Percentiles rank a stretch among this genome's conserved stretches.
Evolutionary conservation across 345 rosid species (phyloP).

Genomic region (Odontarrhena argentea): DNA sequence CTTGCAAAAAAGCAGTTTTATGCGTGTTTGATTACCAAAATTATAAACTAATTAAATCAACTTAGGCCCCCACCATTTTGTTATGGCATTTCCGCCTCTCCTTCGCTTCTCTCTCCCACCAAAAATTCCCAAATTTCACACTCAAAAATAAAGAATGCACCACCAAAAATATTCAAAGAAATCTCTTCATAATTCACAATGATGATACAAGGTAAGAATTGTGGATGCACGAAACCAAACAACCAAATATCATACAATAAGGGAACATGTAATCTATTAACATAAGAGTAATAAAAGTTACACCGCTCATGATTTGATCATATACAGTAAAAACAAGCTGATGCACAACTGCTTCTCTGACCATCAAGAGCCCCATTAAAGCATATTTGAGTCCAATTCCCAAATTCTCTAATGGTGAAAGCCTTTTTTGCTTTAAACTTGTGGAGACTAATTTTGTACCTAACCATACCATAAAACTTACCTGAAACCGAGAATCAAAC

Average conservation of each 20-base stretch:
- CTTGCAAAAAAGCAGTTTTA: too few species aligned
- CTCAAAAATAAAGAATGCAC: background rate
- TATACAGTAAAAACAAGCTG: slow-evolving; percentile 17
- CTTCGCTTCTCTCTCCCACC: background rate
- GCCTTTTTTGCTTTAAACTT: background rate
- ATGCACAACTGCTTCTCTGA: slow-evolving; percentile 11
- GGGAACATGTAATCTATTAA: slow-evolving; percentile 7
- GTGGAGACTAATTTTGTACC: slow-evolving; percentile 30
- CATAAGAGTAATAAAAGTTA: slow-evolving; percentile 9
- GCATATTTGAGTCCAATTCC: slow-evolving; percentile 21
- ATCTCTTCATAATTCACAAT: background rate
- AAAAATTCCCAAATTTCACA: background rate
- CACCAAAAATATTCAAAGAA: background rate
- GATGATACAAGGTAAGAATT: background rate
- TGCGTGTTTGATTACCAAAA: too few species aligned
- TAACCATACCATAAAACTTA: slow-evolving; percentile 29
- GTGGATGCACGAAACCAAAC: too few species aligned
- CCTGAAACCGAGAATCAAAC: slow-evolving; percentile 30
- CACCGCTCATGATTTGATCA: slow-evolving; percentile 21
- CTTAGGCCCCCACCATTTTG: slow-evolving; percentile 27
- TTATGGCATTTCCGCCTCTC: background rate
- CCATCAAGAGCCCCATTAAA: slow-evolving; percentile 8
- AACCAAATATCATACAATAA: background rate
- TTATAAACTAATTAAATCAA: too few species aligned
- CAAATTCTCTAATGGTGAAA: slow-evolving; percentile 28